A percentile compares a stretch with the other conserved stretches of the same genome.
Evolutionary conservation across 352 stramenopile species (phyloP).

Genomic region (Globisporangium irregulare): DNA sequence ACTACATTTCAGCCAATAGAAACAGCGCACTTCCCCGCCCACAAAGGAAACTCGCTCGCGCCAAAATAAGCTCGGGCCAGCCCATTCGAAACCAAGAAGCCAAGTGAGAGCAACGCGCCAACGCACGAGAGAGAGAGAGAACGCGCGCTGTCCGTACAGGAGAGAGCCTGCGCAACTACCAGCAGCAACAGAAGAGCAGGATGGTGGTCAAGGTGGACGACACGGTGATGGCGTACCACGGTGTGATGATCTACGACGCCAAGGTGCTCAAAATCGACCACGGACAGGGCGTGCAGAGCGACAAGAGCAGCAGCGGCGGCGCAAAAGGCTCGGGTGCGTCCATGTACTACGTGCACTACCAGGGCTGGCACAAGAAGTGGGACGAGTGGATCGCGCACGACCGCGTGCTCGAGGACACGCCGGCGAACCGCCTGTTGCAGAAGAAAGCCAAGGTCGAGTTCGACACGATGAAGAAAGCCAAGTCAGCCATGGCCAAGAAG

Average conservation of each 20-base stretch:
- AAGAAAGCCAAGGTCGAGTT: conserved; percentile 33
- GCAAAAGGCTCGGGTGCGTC: conserved; percentile 23
- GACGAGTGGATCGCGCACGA: conserved; percentile 85
- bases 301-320: conserved; percentile 12
- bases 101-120: neutral
- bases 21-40: neutral
- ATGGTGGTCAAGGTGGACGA: conserved; percentile 74
- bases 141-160: neutral
- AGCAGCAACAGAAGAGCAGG: neutral
- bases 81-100: neutral
- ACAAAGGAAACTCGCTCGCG: neutral
- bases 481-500: conserved; percentile 38
- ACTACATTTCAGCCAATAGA: neutral
- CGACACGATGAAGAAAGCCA: conserved; percentile 36
- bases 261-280: conserved; percentile 84
- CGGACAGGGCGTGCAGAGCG: conserved; percentile 45
- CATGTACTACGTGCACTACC: conserved; percentile 91
- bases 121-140: neutral
- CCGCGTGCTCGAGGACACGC: conserved; percentile 71
- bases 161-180: neutral
- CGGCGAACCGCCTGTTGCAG: conserved; percentile 53
- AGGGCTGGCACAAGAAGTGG: conserved; percentile 91
- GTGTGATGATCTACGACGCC: conserved; percentile 84
- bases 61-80: neutral
- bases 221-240: conserved; percentile 72